These are phyloP conservation scores for Theobroma cacao DNA, from an alignment of 345 rosid species.

Conservation along the genomic window DNA sequence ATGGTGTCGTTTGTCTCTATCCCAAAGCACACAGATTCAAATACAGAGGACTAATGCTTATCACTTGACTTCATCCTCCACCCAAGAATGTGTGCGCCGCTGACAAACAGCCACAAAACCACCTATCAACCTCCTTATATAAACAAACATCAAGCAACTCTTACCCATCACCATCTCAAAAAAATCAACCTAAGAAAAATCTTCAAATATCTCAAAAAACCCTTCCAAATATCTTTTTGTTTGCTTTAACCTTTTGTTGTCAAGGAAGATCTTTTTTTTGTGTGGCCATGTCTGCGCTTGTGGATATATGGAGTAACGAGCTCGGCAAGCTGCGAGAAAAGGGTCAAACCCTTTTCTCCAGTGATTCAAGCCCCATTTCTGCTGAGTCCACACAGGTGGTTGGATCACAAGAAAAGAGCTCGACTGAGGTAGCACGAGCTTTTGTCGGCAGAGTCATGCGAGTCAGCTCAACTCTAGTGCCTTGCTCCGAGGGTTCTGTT, in stretches of 20 bases:
- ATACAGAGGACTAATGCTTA: too few species aligned
- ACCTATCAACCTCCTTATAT: neutral
- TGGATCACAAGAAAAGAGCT: neutral
- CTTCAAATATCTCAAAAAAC: neutral
- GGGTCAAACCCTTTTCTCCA: slow-evolving; percentile 25
- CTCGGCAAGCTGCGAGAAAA: slow-evolving; percentile 35
- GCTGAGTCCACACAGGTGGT: slow-evolving; percentile 4
- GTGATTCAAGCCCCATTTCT: neutral
- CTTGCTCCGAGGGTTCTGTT: slow-evolving; percentile 4
- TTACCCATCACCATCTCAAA: neutral
- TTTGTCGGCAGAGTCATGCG: slow-evolving; percentile 1
- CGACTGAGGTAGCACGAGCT: neutral
- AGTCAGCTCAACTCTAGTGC: neutral
- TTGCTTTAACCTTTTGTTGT: neutral
- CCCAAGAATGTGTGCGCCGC: neutral
- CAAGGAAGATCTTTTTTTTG: neutral
- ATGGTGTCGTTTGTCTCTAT: neutral
- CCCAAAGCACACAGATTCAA: neutral
- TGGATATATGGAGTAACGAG: slow-evolving; percentile 49
- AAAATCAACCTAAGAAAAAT: neutral
- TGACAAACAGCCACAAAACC: neutral
- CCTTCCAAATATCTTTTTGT: neutral
- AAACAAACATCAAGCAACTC: neutral
- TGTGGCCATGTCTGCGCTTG: slow-evolving; percentile 37
- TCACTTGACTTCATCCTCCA: too few species aligned